Conservation (phyloP, 306 rosid genomes). For the Cyamopsis tetragonoloba region DNA sequence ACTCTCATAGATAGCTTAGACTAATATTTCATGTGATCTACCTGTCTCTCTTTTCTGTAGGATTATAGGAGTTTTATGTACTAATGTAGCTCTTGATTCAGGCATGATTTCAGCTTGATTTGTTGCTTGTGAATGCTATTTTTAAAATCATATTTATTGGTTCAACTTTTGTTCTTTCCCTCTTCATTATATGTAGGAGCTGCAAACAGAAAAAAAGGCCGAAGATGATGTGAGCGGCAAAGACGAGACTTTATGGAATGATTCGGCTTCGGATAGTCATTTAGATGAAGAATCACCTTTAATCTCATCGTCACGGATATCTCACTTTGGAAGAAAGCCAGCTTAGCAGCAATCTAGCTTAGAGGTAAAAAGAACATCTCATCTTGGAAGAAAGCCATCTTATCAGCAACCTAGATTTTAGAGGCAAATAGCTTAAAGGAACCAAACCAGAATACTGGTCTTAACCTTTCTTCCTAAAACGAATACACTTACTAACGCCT, state of each 20-base stretch:
- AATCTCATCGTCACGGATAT: slow-evolving; percentile 64
- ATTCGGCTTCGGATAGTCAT: slow-evolving; percentile 40
- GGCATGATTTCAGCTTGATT: not conserved
- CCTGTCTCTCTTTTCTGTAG: not conserved
- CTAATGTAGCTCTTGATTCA: not conserved
- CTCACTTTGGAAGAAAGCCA: slow-evolving; percentile 64
- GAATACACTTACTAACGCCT: not conserved
- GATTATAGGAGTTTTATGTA: not conserved
- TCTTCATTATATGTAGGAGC: slow-evolving; percentile 51
- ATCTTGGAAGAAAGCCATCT: slow-evolving; percentile 32
- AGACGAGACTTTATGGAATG: slow-evolving; percentile 38
- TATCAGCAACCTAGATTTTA: slow-evolving; percentile 26
- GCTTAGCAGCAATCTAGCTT: slow-evolving; percentile 24
- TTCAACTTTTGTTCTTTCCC: slow-evolving; percentile 10
- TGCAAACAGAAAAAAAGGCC: slow-evolving; percentile 71
- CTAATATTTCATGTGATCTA: not conserved
- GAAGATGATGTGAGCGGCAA: slow-evolving; percentile 39
- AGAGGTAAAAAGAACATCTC: slow-evolving; percentile 1
- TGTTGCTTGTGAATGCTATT: not conserved
- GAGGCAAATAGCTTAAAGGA: slow-evolving; percentile 18
- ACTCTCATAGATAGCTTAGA: not conserved
- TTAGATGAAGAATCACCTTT: slow-evolving; percentile 80
- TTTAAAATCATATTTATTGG: slow-evolving; percentile 11
- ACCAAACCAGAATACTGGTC: slow-evolving; percentile 20
- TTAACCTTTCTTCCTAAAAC: slow-evolving; percentile 24